A percentile compares a stretch with the other conserved stretches of the same genome.
Evolutionary conservation across 2,329 filamentous ascomycete species (phyloP).

Genomic region (Cadophora sp.): DNA sequence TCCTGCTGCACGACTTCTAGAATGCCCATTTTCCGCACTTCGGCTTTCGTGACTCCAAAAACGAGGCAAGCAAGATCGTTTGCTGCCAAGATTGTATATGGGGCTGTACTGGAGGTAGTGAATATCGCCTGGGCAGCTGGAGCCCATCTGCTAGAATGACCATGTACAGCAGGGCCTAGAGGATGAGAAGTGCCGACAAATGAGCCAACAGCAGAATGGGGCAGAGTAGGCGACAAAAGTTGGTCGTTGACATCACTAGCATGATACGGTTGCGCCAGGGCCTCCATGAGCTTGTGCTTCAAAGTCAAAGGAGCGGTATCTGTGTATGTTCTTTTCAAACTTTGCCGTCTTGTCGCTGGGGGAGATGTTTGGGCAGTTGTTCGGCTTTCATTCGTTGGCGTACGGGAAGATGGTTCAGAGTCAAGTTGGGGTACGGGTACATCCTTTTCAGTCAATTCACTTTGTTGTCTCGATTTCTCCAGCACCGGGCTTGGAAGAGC

Average conservation of each 20-base stretch:
- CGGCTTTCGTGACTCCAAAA: constrained; percentile 98
- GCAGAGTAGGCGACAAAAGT: constrained; percentile 52
- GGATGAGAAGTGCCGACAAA: constrained; percentile 43
- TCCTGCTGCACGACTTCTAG: constrained; percentile 93
- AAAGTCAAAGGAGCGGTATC: constrained; percentile 78
- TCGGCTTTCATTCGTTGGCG: constrained; percentile 62
- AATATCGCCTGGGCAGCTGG: constrained; percentile 96
- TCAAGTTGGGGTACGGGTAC: constrained; percentile 37
- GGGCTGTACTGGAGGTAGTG: constrained; percentile 87
- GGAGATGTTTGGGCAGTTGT: constrained; percentile 60
- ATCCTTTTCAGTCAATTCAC: constrained; percentile 33
- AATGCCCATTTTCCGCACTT: constrained; percentile 94
- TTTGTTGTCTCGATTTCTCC: constrained; percentile 31
- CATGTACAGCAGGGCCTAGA: constrained; percentile 71
- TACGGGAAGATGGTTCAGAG: constrained; percentile 60
- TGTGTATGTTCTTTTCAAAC: constrained; percentile 85
- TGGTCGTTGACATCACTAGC: constrained; percentile 41
- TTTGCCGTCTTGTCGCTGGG: constrained; percentile 66
- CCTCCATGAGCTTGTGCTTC: constrained; percentile 85
- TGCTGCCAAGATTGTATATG: constrained; percentile 95
- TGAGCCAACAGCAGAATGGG: constrained; percentile 45
- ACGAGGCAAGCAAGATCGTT: constrained; percentile 96
- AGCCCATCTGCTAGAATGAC: constrained; percentile 88
- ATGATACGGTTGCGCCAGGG: constrained; percentile 76
- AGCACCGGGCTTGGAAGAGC: constrained; percentile 20